Percentiles rank a stretch among this genome's conserved stretches.
Evolutionary conservation across 176 grass and related monocot genomes (phyloP).

Genomic region (Themeda triandra): DNA sequence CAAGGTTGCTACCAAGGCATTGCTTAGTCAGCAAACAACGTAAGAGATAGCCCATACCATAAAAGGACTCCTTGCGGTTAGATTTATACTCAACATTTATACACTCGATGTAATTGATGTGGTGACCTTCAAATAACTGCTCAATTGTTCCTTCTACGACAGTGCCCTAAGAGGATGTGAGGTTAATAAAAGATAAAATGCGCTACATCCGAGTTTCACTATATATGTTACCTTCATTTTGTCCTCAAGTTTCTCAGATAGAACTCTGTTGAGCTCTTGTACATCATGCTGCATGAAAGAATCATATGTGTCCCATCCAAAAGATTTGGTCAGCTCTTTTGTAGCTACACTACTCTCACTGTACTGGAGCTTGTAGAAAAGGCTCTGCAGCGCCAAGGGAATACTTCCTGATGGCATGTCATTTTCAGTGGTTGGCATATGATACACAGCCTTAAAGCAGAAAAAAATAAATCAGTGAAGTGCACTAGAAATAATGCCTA

Average conservation of each 20-base stretch:
- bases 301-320: not conserved
- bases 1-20: no score
- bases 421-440: not conserved
- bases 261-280: not conserved
- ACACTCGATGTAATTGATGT: not conserved
- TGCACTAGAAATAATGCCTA: no score
- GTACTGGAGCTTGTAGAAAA: not conserved
- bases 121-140: not conserved
- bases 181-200: no score
- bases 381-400: not conserved
- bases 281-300: not conserved
- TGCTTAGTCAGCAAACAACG: no score
- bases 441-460: not conserved
- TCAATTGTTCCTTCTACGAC: not conserved
- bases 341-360: not conserved
- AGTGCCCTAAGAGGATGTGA: not conserved
- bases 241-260: not conserved
- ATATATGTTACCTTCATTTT: not conserved
- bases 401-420: not conserved
- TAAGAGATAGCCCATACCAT: no score
- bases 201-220: no score
- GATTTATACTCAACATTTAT: not conserved
- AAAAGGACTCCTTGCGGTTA: not conserved
- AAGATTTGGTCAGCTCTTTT: not conserved
- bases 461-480: no score